Evolutionary conservation across 495 filamentous ascomycete genomes (phyloP).

Genomic region (Choiromyces venosus): DNA sequence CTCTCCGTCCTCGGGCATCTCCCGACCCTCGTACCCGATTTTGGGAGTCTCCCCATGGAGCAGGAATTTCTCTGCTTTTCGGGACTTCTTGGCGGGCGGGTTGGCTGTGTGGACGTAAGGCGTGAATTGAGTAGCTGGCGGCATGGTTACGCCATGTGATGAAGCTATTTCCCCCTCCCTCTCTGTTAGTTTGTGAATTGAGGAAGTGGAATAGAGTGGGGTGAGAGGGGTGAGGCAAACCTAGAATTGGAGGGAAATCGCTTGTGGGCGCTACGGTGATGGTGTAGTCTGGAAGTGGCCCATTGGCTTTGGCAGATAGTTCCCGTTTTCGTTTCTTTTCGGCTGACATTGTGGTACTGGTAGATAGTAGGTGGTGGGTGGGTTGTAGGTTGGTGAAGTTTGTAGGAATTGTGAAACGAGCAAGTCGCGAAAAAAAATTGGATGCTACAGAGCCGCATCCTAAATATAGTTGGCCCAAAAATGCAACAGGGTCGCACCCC

Average conservation of each 20-base stretch:
- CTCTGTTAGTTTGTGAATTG: conserved; percentile 11
- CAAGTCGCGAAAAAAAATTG: conserved; percentile 17
- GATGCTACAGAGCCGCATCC: conserved; percentile 26
- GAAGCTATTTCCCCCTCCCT: conserved; percentile 19
- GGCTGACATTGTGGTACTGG: conserved; percentile 17
- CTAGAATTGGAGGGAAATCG: conserved; percentile 38
- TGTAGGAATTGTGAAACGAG: neutral
- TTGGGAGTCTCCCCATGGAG: conserved; percentile 72
- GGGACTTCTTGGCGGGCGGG: conserved; percentile 37
- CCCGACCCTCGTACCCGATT: conserved; percentile 74
- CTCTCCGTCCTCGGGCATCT: conserved; percentile 58
- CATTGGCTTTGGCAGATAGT: neutral
- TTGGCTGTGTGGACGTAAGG: conserved; percentile 23
- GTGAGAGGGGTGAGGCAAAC: conserved; percentile 14
- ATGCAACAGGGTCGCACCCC: neutral
- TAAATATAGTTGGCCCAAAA: neutral
- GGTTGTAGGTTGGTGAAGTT: conserved; percentile 7
- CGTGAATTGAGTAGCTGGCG: conserved; percentile 18
- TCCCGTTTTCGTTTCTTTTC: conserved; percentile 37
- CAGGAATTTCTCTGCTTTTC: conserved; percentile 54
- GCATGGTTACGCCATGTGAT: conserved; percentile 35
- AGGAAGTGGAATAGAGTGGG: neutral
- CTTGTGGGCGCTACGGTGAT: conserved; percentile 17
- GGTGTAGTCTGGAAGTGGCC: conserved; percentile 17
- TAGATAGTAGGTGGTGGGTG: neutral